Evolutionary conservation across 345 rosid species (phyloP).

Genomic region (Combretum micranthum): DNA sequence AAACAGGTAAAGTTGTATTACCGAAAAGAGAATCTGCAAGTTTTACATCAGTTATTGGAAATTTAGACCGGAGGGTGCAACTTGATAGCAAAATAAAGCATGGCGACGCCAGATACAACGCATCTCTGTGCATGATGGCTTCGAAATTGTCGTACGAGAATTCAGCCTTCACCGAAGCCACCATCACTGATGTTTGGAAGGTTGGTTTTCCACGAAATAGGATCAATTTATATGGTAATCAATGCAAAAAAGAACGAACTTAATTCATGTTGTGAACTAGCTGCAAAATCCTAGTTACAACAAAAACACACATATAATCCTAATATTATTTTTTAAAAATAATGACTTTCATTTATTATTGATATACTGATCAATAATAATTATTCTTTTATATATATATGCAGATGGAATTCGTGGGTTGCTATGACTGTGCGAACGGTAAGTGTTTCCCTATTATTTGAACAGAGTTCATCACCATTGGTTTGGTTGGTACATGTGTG

Average conservation of each 20-base stretch:
- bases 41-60: constrained; percentile 32
- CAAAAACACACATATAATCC: too few relatives aligned
- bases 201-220: constrained; percentile 6
- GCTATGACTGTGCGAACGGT: constrained; percentile 10
- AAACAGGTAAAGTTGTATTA: constrained; percentile 32
- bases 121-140: constrained; percentile 45
- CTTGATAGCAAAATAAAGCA: constrained; percentile 26
- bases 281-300: too few relatives aligned
- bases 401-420: constrained; percentile 12
- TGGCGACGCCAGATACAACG: constrained; percentile 25
- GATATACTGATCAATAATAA: neutral
- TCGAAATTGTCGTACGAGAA: constrained; percentile 47
- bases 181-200: constrained; percentile 32
- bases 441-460: neutral
- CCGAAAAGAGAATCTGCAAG: constrained; percentile 30
- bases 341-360: neutral
- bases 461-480: neutral
- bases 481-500: too few relatives aligned
- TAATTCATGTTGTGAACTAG: neutral
- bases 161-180: constrained; percentile 24
- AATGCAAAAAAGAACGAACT: too few relatives aligned
- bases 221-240: too few relatives aligned
- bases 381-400: neutral
- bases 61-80: constrained; percentile 30
- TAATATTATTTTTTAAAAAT: neutral